These are phyloP conservation scores for Tylopilus plumbeoviolaceoides DNA, from an alignment of 768 basidiomycete genomes.

Conservation along the genomic window DNA sequence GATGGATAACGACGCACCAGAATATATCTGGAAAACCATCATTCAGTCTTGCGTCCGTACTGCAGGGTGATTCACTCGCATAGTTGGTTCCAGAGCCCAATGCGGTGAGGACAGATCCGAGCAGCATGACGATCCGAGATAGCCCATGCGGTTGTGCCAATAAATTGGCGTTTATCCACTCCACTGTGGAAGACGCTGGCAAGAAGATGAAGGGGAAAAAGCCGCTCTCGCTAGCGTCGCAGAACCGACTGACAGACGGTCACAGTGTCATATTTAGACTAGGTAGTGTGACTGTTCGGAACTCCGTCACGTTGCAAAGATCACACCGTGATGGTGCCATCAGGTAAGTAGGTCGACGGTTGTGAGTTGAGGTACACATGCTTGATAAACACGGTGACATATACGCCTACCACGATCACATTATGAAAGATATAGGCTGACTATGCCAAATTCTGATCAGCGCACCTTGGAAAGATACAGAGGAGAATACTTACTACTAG, in stretches of 20 bases:
- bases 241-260: too few species aligned
- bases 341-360: neutral
- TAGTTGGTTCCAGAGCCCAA: conserved; percentile 72
- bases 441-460: neutral
- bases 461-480: neutral
- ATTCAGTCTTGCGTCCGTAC: neutral
- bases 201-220: too few species aligned
- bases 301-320: too few species aligned
- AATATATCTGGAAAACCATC: conserved; percentile 23
- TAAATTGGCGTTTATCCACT: conserved; percentile 4
- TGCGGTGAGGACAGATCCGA: conserved; percentile 56
- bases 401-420: conserved; percentile 62
- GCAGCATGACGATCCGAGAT: conserved; percentile 47
- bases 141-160: conserved; percentile 21
- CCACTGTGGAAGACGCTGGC: conserved; percentile 3
- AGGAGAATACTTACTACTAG: conserved; percentile 47
- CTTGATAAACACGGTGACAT: conserved; percentile 69
- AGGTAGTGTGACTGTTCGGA: too few species aligned
- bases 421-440: conserved; percentile 74
- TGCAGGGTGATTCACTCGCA: conserved; percentile 39
- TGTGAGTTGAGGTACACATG: conserved; percentile 21
- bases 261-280: too few species aligned
- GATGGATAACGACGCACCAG: conserved; percentile 17
- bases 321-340: neutral
- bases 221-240: too few species aligned